phyloP scores from a whole-genome alignment of 73 alveolate species.

The Tetrahymena malaccensis region DNA sequence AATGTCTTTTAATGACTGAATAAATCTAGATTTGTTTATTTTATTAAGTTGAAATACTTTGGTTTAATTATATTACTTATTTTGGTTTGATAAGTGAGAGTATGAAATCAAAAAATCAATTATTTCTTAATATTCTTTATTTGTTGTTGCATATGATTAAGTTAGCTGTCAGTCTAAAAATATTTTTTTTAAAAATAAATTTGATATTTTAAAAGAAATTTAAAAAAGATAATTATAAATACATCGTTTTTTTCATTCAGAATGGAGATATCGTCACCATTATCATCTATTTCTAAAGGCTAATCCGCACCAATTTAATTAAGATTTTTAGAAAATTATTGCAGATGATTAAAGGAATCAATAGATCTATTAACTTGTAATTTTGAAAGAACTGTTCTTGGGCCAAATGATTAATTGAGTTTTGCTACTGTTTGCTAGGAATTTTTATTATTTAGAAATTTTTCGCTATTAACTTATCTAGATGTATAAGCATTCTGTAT shows the following conservation, averaged over 20 bases:
- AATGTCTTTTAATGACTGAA: too few relatives aligned
- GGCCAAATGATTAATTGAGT: neutral
- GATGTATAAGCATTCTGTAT: neutral
- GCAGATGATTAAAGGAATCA: neutral
- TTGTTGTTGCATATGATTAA: neutral
- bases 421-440: neutral
- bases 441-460: neutral
- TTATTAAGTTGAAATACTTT: too few relatives aligned
- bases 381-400: neutral
- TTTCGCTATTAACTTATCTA: neutral
- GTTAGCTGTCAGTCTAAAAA: neutral
- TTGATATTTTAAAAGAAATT: neutral
- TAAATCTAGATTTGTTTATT: too few relatives aligned
- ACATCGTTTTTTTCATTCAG: neutral
- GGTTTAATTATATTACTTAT: too few relatives aligned
- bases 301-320: neutral
- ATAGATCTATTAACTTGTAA: neutral
- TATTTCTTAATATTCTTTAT: neutral
- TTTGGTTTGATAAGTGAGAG: too few relatives aligned
- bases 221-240: neutral
- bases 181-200: too few relatives aligned
- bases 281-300: neutral
- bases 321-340: neutral
- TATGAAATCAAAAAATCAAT: neutral
- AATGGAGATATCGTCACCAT: neutral